Percentiles rank a stretch among this genome's conserved stretches.
These are phyloP conservation scores for Chalciporus sp. DNA, from an alignment of 1,284 basidiomycete species.

Conservation along the genomic window DNA sequence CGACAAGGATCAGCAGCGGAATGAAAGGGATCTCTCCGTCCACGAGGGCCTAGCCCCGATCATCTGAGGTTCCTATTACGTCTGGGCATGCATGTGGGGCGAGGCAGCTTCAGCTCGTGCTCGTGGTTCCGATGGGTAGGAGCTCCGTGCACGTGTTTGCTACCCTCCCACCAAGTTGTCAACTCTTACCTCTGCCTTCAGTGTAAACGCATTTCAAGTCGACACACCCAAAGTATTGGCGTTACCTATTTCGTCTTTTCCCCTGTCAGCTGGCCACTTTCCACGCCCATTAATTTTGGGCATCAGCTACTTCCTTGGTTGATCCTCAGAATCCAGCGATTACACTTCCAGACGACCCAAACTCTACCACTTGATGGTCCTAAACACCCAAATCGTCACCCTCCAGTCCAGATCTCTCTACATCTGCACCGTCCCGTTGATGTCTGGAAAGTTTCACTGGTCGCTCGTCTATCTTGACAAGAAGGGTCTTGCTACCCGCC, in stretches of 20 bases:
- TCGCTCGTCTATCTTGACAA: slow-evolving; percentile 21
- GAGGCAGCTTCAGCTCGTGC: too few relatives aligned
- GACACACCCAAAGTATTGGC: not conserved
- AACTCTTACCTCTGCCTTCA: not conserved
- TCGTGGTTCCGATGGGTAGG: not conserved
- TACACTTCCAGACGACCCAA: not conserved
- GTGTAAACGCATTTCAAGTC: not conserved
- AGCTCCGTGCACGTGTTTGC: not conserved
- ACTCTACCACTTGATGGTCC: not conserved
- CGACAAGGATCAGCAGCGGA: not conserved
- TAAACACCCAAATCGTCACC: not conserved
- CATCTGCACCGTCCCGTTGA: slow-evolving; percentile 20
- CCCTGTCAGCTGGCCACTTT: not conserved
- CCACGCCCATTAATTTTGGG: not conserved
- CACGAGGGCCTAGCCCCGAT: not conserved
- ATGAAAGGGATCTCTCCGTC: not conserved
- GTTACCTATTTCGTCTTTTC: not conserved
- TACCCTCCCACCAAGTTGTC: not conserved
- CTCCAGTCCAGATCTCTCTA: slow-evolving; percentile 10
- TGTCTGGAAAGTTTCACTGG: slow-evolving; percentile 23
- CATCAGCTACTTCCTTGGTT: not conserved
- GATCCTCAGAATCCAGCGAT: not conserved
- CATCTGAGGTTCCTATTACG: too few relatives aligned
- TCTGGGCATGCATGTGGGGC: too few relatives aligned
- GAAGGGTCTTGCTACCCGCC: slow-evolving; percentile 20